Evolutionary conservation across 2,329 filamentous ascomycete species (phyloP).

Genomic region (Aspergillus felis): DNA sequence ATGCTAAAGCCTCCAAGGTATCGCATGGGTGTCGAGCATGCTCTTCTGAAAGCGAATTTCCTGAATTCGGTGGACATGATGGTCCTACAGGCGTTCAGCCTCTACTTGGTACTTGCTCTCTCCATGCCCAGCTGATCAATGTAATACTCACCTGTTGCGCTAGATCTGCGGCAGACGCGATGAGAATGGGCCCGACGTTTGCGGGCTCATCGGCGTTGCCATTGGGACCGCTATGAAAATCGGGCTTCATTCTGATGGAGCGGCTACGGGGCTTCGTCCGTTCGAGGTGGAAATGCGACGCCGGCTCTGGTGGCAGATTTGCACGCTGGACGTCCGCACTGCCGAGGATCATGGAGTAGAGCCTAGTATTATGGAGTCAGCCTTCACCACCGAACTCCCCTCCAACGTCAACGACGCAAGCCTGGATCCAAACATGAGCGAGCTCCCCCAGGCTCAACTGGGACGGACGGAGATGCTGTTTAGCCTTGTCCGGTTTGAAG

Average conservation of each 20-base stretch:
- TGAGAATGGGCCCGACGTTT: conserved; percentile 10
- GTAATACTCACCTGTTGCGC: no score
- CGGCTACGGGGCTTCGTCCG: not conserved
- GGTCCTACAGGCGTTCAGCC: conserved; percentile 16
- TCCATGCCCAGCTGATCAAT: not conserved
- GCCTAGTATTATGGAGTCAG: conserved; percentile 10
- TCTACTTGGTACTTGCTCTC: conserved; percentile 16
- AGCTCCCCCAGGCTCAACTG: not conserved
- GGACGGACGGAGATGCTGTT: conserved; percentile 24
- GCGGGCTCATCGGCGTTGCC: conserved; percentile 4
- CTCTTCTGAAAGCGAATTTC: conserved; percentile 9
- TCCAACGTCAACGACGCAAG: conserved; percentile 11
- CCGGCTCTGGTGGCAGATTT: conserved; percentile 25
- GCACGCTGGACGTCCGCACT: conserved; percentile 13
- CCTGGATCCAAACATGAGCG: conserved; percentile 12
- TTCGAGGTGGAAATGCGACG: conserved; percentile 19
- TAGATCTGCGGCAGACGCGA: conserved; percentile 16
- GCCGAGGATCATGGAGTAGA: conserved; percentile 11
- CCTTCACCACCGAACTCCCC: conserved; percentile 12
- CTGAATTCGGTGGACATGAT: conserved; percentile 11
- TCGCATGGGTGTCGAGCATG: conserved; percentile 14
- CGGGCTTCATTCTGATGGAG: conserved; percentile 11
- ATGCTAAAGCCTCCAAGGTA: conserved; percentile 11
- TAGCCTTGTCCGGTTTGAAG: conserved; percentile 17
- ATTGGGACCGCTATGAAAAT: conserved; percentile 12